Conservation (phyloP, 2,329 filamentous ascomycete genomes). For the Colletotrichum sp. region DNA sequence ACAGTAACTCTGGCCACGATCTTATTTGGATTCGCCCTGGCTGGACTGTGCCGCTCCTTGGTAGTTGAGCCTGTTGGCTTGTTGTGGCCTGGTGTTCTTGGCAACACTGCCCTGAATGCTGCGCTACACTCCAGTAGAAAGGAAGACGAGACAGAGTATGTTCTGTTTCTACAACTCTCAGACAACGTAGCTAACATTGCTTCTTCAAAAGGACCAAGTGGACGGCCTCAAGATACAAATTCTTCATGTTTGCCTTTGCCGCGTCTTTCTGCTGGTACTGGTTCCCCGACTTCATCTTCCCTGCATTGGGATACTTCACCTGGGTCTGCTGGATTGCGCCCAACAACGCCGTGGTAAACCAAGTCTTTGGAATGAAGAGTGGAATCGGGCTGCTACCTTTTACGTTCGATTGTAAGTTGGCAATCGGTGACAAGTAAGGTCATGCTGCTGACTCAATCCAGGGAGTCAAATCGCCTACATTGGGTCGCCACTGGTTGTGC, state of each 20-base stretch:
- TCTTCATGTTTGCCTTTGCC: constrained; percentile 35
- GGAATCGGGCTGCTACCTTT: constrained; percentile 66
- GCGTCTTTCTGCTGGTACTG: constrained; percentile 52
- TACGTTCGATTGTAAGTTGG: constrained; percentile 63
- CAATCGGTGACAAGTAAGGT: too few relatives aligned
- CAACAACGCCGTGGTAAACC: constrained; percentile 61
- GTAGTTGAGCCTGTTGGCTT: constrained; percentile 51
- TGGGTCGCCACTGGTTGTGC: constrained; percentile 43
- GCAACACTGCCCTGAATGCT: constrained; percentile 50
- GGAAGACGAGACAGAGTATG: constrained; percentile 14
- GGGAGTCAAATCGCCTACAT: constrained; percentile 38
- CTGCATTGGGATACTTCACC: constrained; percentile 51
- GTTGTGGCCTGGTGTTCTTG: constrained; percentile 58
- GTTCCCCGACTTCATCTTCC: constrained; percentile 54
- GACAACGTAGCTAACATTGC: too few relatives aligned
- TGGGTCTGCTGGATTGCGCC: constrained; percentile 67
- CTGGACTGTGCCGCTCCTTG: constrained; percentile 47
- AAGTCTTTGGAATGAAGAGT: constrained; percentile 63
- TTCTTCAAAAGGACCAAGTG: constrained; percentile 24
- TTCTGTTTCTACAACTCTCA: too few relatives aligned
- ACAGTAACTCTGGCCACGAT: constrained; percentile 45
- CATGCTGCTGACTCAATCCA: too few relatives aligned
- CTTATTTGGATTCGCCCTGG: constrained; percentile 52
- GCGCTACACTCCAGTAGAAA: constrained; percentile 43
- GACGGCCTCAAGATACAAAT: constrained; percentile 37